Base-by-base conservation (phyloP, 345 rosid genomes). In the Gossypium herbaceum region DNA sequence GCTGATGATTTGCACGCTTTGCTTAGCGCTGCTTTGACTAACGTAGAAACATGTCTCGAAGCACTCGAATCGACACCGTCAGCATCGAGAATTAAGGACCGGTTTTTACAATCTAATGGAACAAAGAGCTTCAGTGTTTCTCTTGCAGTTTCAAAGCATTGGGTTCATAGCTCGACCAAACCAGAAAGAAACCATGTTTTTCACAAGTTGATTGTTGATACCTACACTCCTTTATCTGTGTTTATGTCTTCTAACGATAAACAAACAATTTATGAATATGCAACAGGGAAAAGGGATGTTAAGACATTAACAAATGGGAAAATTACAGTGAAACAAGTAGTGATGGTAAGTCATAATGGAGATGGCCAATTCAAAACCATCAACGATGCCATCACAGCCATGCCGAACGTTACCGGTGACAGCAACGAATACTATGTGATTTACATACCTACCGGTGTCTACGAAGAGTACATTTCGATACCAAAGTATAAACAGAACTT, bases 391-490 rank as follows among this genome's bases (percentile, higher is more conserved):
- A 75, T 90, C 2, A 60, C 75, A 12, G 86, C 87, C 9, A 89
- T 90, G 2, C 87, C 92, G 0, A 79, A 75, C 9, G 73, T 82
- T 25, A 48, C 59, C 3, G 60, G 65, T 17, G 16, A n/a, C 22
- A 47, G 68, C 41, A 10, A 74, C 9, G 81, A 82, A n/a, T 87
- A 88, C 77, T 84, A 73, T 12, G 80, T 85, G 48, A 88, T 88
- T 41, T 81, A 85, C 27, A 81, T 88, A 20, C 72, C 57, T 1
- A 69, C 79, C 0, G 95, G 91, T 2, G 73, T 86, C 45, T 88
- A 84, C 60, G 72, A 83, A 19, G 90, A 89, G 80, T 86, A 88
- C 25, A 83, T 89, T 68, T 75, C 79, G 5, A 79, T 89, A 15
- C 82, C 85, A 10, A 76, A 68, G 50, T 48, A 76, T 65, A 84